Conservation (phyloP, 345 rosid species). For the Pistacia integerrima region DNA sequence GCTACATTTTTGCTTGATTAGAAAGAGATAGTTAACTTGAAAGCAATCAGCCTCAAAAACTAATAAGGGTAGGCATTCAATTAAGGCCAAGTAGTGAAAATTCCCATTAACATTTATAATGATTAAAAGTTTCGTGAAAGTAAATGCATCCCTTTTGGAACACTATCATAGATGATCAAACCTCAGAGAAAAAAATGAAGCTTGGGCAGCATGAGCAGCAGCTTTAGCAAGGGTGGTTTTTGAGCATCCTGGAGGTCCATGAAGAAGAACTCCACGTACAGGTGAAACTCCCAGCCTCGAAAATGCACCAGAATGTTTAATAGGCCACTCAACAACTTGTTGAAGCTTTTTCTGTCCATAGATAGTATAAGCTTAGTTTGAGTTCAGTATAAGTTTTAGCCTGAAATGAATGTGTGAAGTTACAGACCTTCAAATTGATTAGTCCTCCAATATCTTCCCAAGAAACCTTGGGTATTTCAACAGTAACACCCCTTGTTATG, state of each 20-base stretch:
- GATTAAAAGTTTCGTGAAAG: neutral
- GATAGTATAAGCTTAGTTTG: neutral
- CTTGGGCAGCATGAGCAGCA: conserved; percentile 88
- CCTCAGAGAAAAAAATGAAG: conserved; percentile 91
- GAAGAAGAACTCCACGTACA: conserved; percentile 79
- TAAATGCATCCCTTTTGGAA: neutral
- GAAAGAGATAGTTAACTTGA: neutral
- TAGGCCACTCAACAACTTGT: conserved; percentile 96
- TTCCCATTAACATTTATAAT: neutral
- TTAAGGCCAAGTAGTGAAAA: neutral
- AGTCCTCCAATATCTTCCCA: conserved; percentile 97
- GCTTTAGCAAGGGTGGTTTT: conserved; percentile 99
- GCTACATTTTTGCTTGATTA: neutral
- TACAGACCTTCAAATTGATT: conserved; percentile 58
- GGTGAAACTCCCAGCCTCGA: conserved; percentile 79
- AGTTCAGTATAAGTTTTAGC: conserved; percentile 1
- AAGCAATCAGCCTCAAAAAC: neutral
- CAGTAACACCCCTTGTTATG: conserved; percentile 88
- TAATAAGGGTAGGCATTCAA: neutral
- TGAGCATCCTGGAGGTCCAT: conserved; percentile 99
- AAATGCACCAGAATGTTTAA: conserved; percentile 75
- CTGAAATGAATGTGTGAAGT: conserved; percentile 7
- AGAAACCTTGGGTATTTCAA: conserved; percentile 82
- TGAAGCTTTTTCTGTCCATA: conserved; percentile 74
- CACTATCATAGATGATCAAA: conserved; percentile 22